Conservation (phyloP, 2,329 filamentous ascomycete genomes). For the Fusarium sp. region DNA sequence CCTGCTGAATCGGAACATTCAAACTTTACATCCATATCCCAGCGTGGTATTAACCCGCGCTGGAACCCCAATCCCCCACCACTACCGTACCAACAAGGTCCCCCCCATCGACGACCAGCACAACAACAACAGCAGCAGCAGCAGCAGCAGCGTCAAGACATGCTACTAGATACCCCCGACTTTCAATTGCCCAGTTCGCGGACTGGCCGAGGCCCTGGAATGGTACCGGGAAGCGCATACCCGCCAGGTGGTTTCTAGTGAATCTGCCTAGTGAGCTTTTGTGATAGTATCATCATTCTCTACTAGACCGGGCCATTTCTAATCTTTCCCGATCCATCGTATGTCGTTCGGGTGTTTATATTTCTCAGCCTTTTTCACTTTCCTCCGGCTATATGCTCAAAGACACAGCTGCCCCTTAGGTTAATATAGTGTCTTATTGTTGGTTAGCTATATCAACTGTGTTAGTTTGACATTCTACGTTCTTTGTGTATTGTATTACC, state of each 20-base stretch:
- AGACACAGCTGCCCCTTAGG: conserved; percentile 23
- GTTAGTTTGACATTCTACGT: conserved; percentile 3
- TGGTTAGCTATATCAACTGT: conserved; percentile 15
- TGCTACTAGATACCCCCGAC: conserved; percentile 86
- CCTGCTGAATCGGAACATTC: conserved; percentile 83
- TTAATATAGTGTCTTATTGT: conserved; percentile 22
- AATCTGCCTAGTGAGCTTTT: conserved; percentile 13
- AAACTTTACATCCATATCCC: conserved; percentile 90
- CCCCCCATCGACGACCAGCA: conserved; percentile 58
- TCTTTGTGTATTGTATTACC: background rate
- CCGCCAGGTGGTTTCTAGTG: conserved; percentile 51
- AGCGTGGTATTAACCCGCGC: conserved; percentile 87
- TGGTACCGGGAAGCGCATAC: conserved; percentile 69
- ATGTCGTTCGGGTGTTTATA: conserved; percentile 11
- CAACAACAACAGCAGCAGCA: conserved; percentile 67
- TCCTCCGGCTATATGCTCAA: conserved; percentile 17
- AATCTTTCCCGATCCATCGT: background rate
- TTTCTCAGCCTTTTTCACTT: conserved; percentile 2
- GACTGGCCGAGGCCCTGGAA: conserved; percentile 54
- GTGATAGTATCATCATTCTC: background rate
- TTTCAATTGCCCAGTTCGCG: conserved; percentile 75
- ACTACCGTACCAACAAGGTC: conserved; percentile 58
- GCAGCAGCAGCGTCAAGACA: conserved; percentile 72
- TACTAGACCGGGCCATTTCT: conserved; percentile 1
- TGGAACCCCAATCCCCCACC: conserved; percentile 75